Evolutionary conservation across 2,329 filamentous ascomycete species (phyloP).

Genomic region (Cladophialophora psammophila): DNA sequence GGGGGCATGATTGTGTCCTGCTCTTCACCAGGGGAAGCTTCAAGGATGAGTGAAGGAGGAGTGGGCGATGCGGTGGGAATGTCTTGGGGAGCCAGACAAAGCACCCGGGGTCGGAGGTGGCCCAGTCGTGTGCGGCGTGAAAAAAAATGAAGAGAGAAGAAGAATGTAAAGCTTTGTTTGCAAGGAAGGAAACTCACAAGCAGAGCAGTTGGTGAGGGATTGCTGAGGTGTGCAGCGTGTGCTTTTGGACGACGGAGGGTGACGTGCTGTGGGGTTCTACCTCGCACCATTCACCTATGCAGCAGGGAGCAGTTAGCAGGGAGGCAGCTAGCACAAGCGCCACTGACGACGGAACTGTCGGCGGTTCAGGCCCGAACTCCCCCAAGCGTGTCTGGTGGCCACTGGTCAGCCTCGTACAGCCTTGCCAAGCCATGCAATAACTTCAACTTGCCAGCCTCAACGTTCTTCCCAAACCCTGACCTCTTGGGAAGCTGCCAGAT

Average conservation of each 20-base stretch:
- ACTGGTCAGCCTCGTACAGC: conserved; percentile 17
- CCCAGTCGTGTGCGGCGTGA: not conserved
- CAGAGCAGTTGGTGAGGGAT: conserved; percentile 1
- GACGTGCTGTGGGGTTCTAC: conserved; percentile 3
- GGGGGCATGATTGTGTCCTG: conserved; percentile 35
- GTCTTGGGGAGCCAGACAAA: not conserved
- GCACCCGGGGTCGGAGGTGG: not conserved
- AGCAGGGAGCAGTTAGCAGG: no score
- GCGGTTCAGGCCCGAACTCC: not conserved
- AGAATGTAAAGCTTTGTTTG: not conserved
- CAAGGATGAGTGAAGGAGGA: not conserved
- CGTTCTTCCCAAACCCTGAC: not conserved
- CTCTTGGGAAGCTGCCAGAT: not conserved
- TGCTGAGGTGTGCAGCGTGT: not conserved
- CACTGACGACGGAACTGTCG: not conserved
- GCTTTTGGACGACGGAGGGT: not conserved
- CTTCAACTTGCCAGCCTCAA: not conserved
- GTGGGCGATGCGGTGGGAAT: not conserved
- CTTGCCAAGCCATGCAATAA: conserved; percentile 9
- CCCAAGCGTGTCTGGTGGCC: not conserved
- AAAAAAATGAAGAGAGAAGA: not conserved
- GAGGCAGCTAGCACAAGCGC: not conserved
- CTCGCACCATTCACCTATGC: not conserved
- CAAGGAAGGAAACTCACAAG: not conserved
- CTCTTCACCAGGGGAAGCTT: conserved; percentile 19